phyloP scores from a whole-genome alignment of 1,284 basidiomycete genomes.

The Boletellus deceptivus region DNA sequence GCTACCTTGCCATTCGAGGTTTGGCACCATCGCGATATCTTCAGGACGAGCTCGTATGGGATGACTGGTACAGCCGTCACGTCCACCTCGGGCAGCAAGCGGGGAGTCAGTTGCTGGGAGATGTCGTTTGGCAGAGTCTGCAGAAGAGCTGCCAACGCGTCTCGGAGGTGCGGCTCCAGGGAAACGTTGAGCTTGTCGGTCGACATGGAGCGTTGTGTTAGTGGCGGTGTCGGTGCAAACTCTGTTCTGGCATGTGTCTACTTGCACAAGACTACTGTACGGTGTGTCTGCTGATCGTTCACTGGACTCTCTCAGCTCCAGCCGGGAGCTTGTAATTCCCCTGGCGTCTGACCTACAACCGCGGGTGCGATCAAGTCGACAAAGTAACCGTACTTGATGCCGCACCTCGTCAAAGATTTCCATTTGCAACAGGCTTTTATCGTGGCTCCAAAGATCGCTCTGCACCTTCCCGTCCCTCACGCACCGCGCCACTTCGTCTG shows the following conservation, averaged over 20 bases:
- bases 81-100: slow-evolving; percentile 30
- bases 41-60: slow-evolving; percentile 56
- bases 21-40: slow-evolving; percentile 67
- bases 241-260: too few relatives aligned
- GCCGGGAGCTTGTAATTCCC: slow-evolving; percentile 47
- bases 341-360: slow-evolving; percentile 47
- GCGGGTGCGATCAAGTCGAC: background rate
- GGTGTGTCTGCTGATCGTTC: background rate
- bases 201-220: background rate
- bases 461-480: slow-evolving; percentile 75
- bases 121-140: slow-evolving; percentile 47
- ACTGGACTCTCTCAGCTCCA: slow-evolving; percentile 46
- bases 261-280: background rate
- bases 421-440: slow-evolving; percentile 78
- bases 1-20: slow-evolving; percentile 44
- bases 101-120: slow-evolving; percentile 39
- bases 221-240: too few relatives aligned
- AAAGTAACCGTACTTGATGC: background rate
- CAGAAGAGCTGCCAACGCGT: slow-evolving; percentile 45
- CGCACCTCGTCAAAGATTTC: slow-evolving; percentile 77
- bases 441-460: slow-evolving; percentile 70
- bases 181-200: slow-evolving; percentile 54
- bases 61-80: slow-evolving; percentile 42
- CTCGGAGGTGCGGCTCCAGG: slow-evolving; percentile 60
- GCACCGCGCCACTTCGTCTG: slow-evolving; percentile 83